Evolutionary conservation across 2,329 filamentous ascomycete genomes (phyloP), one percentile per base, ranked within the genome.

Genomic region (Emergomyces pasteurianus): DNA sequence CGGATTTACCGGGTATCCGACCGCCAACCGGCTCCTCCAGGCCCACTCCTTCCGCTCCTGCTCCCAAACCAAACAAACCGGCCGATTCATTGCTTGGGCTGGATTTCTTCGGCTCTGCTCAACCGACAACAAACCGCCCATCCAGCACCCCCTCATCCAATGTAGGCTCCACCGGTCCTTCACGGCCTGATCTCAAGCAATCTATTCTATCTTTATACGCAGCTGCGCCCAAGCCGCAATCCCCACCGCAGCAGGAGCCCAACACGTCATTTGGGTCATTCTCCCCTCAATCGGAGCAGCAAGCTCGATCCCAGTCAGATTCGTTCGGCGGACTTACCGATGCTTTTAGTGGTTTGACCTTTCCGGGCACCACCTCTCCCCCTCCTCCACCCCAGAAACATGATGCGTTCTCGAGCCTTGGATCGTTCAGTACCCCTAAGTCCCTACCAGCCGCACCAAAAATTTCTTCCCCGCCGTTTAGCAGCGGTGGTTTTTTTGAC

Each of bases 181-280:
- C 91, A 53, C 83, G 94, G 63, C 92, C 92, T 2, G 94, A 99
- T 71, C 79, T 99, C 63, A 99, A 99, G 76, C 92, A 96, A 74
- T 97, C 92, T 2, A 99, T 99, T 63, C 78, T 99, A 56, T 99
- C 94, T 8, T 82, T 99, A 18, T 99, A 99, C 72, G 90, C 92
- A 12, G 88, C 90, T 8, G 84, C 85, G 5, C 88, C 91, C n/a
- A 87, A 89, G 67, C 79, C 84, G 60, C 77, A 77, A 60, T 71
- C 58, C 16, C 58, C 77, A 26, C 72, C 75, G 26, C 76, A 79
- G 36, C 86, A 88, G 71, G 78, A 79, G 42, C 80, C 82, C 14
- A 81, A 81, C 46, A 79, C 81, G 34, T 86, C 86, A 0, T 89
- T 92, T 68, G 85, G 87, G 21, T 83, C 83, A 58, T 81, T 90